phyloP scores from a whole-genome alignment of 2,329 filamentous ascomycete species.

The Botrytis galanthina region DNA sequence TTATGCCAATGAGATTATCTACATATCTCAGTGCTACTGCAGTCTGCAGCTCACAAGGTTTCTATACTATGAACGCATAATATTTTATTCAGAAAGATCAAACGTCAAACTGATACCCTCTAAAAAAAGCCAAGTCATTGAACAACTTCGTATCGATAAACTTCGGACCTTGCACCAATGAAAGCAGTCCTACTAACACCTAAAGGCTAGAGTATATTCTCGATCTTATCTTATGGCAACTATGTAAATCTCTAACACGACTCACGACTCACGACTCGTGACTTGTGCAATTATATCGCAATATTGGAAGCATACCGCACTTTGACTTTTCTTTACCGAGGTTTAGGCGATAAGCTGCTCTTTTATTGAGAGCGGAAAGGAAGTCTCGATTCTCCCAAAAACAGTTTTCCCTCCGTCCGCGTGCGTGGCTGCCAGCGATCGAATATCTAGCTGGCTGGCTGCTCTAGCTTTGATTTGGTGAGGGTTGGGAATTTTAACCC shows the following conservation, averaged over 20 bases:
- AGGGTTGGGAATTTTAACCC: conserved; percentile 7
- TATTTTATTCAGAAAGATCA: neutral
- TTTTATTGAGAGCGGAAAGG: neutral
- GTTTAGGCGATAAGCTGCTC: conserved; percentile 8
- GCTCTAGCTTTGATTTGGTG: neutral
- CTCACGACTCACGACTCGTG: conserved; percentile 1
- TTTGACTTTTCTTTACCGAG: conserved; percentile 8
- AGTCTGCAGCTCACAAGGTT: neutral
- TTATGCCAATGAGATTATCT: neutral
- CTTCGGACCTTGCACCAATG: neutral
- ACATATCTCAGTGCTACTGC: neutral
- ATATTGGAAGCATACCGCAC: neutral
- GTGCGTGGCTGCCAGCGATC: conserved; percentile 19
- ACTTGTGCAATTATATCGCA: neutral
- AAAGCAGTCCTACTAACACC: neutral
- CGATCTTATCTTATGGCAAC: conserved; percentile 1
- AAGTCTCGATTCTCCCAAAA: conserved; percentile 10
- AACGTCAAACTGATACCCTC: neutral
- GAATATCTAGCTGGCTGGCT: conserved; percentile 4
- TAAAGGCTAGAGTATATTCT: neutral
- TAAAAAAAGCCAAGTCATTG: neutral
- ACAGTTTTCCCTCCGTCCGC: neutral
- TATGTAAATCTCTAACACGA: neutral
- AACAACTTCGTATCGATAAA: neutral
- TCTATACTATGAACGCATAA: neutral